Percentiles rank a stretch among this genome's conserved stretches.
phyloP scores from a whole-genome alignment of 1,284 basidiomycete genomes.

The Cerrena zonata region DNA sequence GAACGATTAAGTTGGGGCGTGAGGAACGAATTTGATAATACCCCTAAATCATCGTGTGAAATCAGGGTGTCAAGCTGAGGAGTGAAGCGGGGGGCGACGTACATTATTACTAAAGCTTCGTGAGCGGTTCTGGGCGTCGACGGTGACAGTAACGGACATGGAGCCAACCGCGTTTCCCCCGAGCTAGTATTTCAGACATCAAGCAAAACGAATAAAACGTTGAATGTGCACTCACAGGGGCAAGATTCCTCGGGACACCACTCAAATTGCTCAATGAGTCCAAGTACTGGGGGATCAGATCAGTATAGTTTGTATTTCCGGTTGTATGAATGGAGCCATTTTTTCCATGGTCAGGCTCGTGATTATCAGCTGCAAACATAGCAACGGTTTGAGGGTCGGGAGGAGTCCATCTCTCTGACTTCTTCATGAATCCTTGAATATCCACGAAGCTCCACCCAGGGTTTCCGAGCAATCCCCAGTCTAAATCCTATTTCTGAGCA shows the following conservation, averaged over 20 bases:
- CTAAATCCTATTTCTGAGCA: not conserved
- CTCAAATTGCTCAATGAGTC: not conserved
- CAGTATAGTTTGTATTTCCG: not conserved
- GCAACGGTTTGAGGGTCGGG: not conserved
- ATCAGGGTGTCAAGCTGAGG: not conserved
- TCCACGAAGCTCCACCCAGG: conserved; percentile 7
- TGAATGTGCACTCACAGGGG: not conserved
- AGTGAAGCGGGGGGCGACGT: not conserved
- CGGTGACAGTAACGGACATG: not conserved
- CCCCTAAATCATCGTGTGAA: not conserved
- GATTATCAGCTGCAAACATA: not conserved
- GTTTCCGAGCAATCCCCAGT: conserved; percentile 1
- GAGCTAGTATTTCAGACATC: no score
- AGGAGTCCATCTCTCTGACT: not conserved
- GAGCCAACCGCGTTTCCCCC: not conserved
- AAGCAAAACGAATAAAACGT: not conserved
- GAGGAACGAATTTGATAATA: conserved; percentile 8
- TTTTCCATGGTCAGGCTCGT: not conserved
- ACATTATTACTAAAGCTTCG: not conserved
- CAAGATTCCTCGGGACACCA: not conserved
- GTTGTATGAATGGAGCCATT: not conserved
- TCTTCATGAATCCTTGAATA: conserved; percentile 5
- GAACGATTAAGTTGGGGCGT: not conserved
- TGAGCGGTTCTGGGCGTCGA: not conserved
- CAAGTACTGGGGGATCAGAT: not conserved